Conservation (phyloP, 2,329 filamentous ascomycete genomes). For the Ambrosiella xylebori region DNA sequence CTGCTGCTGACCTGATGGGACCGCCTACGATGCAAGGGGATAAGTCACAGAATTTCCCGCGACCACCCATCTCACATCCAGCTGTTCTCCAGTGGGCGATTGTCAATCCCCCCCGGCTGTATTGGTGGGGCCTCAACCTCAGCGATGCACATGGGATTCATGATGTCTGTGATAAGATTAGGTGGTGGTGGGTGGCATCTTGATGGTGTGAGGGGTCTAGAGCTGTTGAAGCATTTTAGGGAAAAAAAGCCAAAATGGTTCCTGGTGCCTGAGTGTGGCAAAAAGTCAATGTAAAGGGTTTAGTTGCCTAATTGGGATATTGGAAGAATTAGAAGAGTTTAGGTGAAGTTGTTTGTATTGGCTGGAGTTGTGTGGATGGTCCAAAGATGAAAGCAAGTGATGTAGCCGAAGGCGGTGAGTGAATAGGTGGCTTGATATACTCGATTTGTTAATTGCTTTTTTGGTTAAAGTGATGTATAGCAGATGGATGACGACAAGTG, state of each 20-base stretch:
- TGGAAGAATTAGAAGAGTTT: not conserved
- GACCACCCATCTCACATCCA: too few relatives aligned
- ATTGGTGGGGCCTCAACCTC: too few relatives aligned
- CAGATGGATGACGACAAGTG: too few relatives aligned
- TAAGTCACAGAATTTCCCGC: too few relatives aligned
- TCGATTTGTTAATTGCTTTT: not conserved
- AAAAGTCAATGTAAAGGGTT: not conserved
- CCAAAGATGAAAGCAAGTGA: not conserved
- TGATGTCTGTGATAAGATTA: too few relatives aligned
- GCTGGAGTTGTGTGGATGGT: not conserved
- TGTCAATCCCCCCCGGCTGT: too few relatives aligned
- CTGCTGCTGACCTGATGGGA: too few relatives aligned
- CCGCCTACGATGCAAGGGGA: too few relatives aligned
- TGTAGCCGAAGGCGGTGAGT: not conserved
- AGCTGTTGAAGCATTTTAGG: not conserved
- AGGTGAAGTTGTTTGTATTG: not conserved
- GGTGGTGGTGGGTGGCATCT: not conserved
- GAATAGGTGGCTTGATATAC: not conserved
- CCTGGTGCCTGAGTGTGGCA: not conserved
- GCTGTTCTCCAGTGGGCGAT: too few relatives aligned
- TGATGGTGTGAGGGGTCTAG: not conserved
- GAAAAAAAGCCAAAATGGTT: not conserved
- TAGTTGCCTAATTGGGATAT: not conserved
- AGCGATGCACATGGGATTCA: too few relatives aligned
- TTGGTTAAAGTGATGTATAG: too few relatives aligned